Percentiles rank a stretch among this genome's conserved stretches.
phyloP scores from a whole-genome alignment of 2,329 filamentous ascomycete species.

The Akanthomyces muscarius region DNA sequence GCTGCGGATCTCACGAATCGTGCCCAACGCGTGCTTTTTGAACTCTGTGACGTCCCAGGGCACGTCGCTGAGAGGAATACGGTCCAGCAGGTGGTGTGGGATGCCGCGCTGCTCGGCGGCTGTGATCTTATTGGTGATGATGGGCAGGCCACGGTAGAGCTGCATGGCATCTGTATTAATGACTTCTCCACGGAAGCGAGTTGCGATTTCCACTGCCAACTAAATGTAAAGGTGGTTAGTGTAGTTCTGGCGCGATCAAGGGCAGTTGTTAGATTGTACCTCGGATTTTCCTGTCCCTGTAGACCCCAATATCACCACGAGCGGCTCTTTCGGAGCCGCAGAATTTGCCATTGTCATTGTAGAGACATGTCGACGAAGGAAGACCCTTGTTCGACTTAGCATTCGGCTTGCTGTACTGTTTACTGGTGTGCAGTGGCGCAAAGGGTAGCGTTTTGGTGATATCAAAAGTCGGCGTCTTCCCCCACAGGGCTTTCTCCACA shows the following conservation, averaged over 20 bases:
- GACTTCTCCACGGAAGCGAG: conserved; percentile 81
- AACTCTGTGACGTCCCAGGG: conserved; percentile 83
- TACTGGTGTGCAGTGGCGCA: not conserved
- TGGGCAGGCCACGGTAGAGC: conserved; percentile 83
- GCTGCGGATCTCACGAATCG: conserved; percentile 72
- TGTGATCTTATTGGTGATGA: conserved; percentile 93
- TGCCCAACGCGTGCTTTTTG: conserved; percentile 60
- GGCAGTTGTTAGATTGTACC: conserved; percentile 46
- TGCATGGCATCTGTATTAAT: conserved; percentile 99
- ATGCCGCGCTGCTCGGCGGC: conserved; percentile 70
- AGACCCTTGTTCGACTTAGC: not conserved
- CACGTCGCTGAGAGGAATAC: conserved; percentile 68
- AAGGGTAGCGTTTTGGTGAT: not conserved
- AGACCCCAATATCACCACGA: conserved; percentile 80
- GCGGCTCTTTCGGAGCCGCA: conserved; percentile 48
- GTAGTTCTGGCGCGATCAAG: not conserved
- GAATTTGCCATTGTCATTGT: conserved; percentile 35
- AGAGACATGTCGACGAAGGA: conserved; percentile 33
- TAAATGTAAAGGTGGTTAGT: conserved; percentile 32
- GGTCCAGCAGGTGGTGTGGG: conserved; percentile 82
- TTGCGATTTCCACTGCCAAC: conserved; percentile 86
- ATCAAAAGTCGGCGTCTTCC: not conserved
- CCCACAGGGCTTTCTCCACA: conserved; percentile 14
- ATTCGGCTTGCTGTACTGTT: conserved; percentile 1
- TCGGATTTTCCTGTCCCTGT: conserved; percentile 94